Percentiles rank a stretch among this genome's conserved stretches.
phyloP scores from a whole-genome alignment of 495 filamentous ascomycete genomes.

The Amorphotheca resinae region DNA sequence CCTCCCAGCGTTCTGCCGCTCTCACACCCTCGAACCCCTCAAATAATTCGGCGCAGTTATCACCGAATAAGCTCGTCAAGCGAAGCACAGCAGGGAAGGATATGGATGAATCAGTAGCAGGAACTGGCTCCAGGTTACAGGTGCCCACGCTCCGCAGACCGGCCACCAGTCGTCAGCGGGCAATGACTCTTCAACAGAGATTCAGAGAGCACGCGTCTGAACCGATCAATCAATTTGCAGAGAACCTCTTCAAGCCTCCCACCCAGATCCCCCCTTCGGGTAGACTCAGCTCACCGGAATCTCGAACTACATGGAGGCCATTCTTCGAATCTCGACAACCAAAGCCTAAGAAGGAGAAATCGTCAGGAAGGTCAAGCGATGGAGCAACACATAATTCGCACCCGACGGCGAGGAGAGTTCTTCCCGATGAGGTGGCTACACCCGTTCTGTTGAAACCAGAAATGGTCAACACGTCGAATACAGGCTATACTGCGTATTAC shows the following conservation, averaged over 20 bases:
- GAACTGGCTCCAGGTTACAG: slow-evolving; percentile 37
- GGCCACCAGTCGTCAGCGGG: slow-evolving; percentile 78
- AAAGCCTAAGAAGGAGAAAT: slow-evolving; percentile 26
- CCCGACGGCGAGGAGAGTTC: slow-evolving; percentile 22
- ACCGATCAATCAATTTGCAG: slow-evolving; percentile 1
- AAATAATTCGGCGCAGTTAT: slow-evolving; percentile 13
- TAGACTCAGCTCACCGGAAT: slow-evolving; percentile 7
- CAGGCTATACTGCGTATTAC: background rate
- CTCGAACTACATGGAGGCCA: slow-evolving; percentile 28
- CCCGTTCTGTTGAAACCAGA: slow-evolving; percentile 18
- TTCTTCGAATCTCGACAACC: slow-evolving; percentile 32
- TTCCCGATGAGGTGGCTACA: slow-evolving; percentile 19
- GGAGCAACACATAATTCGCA: slow-evolving; percentile 14
- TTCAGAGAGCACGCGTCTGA: slow-evolving; percentile 20
- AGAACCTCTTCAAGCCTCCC: slow-evolving; percentile 4
- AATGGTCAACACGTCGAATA: slow-evolving; percentile 11
- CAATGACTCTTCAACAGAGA: slow-evolving; percentile 50
- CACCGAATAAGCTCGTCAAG: slow-evolving; percentile 86
- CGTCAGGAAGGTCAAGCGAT: slow-evolving; percentile 20
- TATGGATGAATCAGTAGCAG: slow-evolving; percentile 23
- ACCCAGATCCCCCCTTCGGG: slow-evolving; percentile 1
- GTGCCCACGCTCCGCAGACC: slow-evolving; percentile 56
- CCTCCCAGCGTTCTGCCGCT: slow-evolving; percentile 57
- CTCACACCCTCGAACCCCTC: slow-evolving; percentile 43
- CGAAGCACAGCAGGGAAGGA: slow-evolving; percentile 53